These are phyloP conservation scores for Metschnikowia anglica DNA, from an alignment of 805 yeast genomes.

Conservation along the genomic window DNA sequence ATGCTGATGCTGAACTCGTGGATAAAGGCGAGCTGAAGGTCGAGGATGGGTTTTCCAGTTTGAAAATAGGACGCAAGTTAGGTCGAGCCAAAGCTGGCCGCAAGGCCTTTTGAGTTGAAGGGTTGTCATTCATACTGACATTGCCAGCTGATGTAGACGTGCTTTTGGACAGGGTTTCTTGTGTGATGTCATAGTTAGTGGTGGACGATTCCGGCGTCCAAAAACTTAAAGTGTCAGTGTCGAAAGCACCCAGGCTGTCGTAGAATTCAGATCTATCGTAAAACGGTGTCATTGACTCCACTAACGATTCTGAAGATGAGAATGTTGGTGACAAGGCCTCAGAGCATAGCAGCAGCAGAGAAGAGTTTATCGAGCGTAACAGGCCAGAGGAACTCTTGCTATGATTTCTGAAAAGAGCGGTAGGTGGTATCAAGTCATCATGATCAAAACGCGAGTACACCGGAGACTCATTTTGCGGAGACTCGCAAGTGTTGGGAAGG, in stretches of 20 bases:
- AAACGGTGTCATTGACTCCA: slow-evolving; percentile 28
- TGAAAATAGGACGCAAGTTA: slow-evolving; percentile 6
- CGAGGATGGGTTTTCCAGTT: slow-evolving; percentile 28
- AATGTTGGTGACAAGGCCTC: slow-evolving; percentile 26
- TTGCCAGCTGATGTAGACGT: not conserved
- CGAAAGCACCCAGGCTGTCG: slow-evolving; percentile 16
- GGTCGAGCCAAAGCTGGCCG: slow-evolving; percentile 13
- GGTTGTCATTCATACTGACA: not conserved
- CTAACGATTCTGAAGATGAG: slow-evolving; percentile 33
- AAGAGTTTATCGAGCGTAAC: slow-evolving; percentile 31
- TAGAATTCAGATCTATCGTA: slow-evolving; percentile 28
- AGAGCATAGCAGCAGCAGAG: slow-evolving; percentile 29
- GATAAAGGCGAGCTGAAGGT: slow-evolving; percentile 37
- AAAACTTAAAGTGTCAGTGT: slow-evolving; percentile 2
- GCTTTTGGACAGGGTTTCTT: not conserved
- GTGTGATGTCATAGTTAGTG: not conserved
- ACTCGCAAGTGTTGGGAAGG: slow-evolving; percentile 8
- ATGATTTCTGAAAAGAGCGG: slow-evolving; percentile 19
- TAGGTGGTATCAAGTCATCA: slow-evolving; percentile 22
- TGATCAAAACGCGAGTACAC: slow-evolving; percentile 12
- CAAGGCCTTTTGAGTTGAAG: not conserved
- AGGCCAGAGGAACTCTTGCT: slow-evolving; percentile 18
- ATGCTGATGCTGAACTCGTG: slow-evolving; percentile 24
- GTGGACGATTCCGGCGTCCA: slow-evolving; percentile 3
- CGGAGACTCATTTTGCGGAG: slow-evolving; percentile 11